Evolutionary conservation across 768 basidiomycete genomes (phyloP), one percentile per base, ranked within the genome.

Genomic region (Candolleomyces eurysporus): DNA sequence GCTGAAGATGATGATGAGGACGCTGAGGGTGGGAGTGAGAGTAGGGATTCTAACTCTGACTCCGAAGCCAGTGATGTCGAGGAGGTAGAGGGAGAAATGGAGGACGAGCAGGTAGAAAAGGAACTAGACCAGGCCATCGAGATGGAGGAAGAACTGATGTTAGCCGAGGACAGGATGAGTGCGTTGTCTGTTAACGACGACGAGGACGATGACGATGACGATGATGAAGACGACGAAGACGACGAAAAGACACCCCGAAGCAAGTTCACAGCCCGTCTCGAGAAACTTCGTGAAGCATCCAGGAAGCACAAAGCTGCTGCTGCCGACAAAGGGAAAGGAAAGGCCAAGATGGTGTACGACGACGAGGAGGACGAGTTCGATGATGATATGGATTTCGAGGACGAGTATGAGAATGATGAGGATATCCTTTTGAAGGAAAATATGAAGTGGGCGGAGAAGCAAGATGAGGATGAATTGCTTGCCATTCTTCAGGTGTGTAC

Each of bases 401-500:
- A 65, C 26, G 69, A 68, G 26, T 72, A 72, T 22, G 72, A 75
- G 11, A 72, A 75, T 39, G 73, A 71, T 21, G 75, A 74, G 13
- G 76, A 78, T 40, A 60, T 2, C 8, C 48, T 71, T 36, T 50
- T 68, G 26, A 48, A 68, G 8, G 67, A 57, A 42, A 64, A 74
- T 65, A 62, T 73, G 67, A 69, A 71, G 1, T 75, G 75, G 70
- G 82, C 80, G 2, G 84, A 86, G 49, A 70, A 81, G 51, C 85
- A 89, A 52, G 87, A 91, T 40, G 80, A 78, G 57, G 85, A 90
- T 36, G 80, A 78, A 26, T 85, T 82, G 65, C 76, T 87, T 22
- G 77, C 77, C 17, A 65, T 77, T 32, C 82, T 90, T 46, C 70
- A 88, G 66, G 90, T 88, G 64, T 60, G 79, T 64, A 26, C 26